Evolutionary conservation across 2,329 filamentous ascomycete genomes (phyloP), one percentile per base, ranked within the genome.

Genomic region (Plectosphaerella cucumerina): DNA sequence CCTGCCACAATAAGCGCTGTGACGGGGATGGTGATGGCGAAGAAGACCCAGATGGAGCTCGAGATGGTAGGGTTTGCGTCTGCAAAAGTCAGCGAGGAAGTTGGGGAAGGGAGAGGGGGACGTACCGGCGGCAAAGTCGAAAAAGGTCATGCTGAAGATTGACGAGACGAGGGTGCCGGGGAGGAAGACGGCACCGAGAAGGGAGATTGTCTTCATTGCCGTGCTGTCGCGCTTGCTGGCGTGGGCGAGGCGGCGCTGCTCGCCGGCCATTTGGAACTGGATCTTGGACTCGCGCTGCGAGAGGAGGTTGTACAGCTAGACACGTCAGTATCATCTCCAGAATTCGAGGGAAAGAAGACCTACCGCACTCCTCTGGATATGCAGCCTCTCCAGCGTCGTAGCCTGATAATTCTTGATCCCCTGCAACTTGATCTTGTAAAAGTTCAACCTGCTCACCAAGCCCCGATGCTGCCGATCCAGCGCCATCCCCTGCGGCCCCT

Each of bases 131-230:
- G 76, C 75, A 57, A 84, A 85, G 65, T 85, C 76, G 69, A 86
- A 86, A 62, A 86, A 86, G 0, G 80, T 81, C 81, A 85, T 86
- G 69, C 76, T 79, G 58, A 86, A 86, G 21, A 86, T 70, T 1
- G 82, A 85, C 9, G 82, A 76, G 17, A 86, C 72, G 56, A 78
- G 84, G 1, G 81, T 84, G 2, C 81, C 82, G 0, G 82, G 82
- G 6, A 86, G 69, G 58, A 86, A 86, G 39, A 86, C 69, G 39
- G 81, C 81, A 23, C 82, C 83, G 50, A 86, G 76, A 1, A 86
- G 72, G 0, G 82, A 84, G 37, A 86, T 71, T 1, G 81, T 82
- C 69, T 85, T 86, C 81, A 85, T 84, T 51, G 81, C 80, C 4
- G 78, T 82, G 63, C 78, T 81, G 63, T 84, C 81, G 12, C 81